Conservation (phyloP, 139 green algal species). For the Coccomyxa sp. region DNA sequence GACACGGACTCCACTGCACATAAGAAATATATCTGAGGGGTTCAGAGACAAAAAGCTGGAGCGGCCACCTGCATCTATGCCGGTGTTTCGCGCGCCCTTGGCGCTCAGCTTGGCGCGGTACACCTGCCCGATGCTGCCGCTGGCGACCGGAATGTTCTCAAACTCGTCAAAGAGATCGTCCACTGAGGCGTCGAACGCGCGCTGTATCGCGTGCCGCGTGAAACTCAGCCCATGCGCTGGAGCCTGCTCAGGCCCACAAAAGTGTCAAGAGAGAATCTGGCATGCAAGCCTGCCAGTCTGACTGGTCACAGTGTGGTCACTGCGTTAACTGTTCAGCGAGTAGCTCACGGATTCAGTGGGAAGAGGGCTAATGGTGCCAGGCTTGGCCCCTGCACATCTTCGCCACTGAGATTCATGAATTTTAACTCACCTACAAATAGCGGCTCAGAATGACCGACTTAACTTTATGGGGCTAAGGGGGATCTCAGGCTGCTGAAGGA, state of each 20-base stretch:
- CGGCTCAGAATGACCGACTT: too few relatives aligned
- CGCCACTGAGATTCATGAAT: too few relatives aligned
- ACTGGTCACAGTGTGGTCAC: neutral
- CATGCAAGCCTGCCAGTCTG: neutral
- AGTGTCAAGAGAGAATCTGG: neutral
- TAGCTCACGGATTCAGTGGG: too few relatives aligned
- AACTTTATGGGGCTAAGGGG: too few relatives aligned
- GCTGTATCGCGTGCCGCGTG: slow-evolving; percentile 25
- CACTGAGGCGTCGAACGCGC: slow-evolving; percentile 70
- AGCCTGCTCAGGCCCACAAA: slow-evolving; percentile 22
- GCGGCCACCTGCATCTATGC: slow-evolving; percentile 32
- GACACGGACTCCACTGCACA: too few relatives aligned
- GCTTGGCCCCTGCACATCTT: too few relatives aligned
- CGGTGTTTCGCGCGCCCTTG: slow-evolving; percentile 44
- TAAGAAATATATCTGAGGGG: too few relatives aligned
- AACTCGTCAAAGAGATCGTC: slow-evolving; percentile 84
- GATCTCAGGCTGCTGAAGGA: neutral
- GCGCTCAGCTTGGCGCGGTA: slow-evolving; percentile 67
- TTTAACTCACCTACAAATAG: too few relatives aligned
- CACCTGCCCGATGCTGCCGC: slow-evolving; percentile 89
- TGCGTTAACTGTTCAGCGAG: too few relatives aligned
- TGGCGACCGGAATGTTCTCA: slow-evolving; percentile 77
- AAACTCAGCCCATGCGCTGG: slow-evolving; percentile 45
- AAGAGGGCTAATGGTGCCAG: too few relatives aligned
- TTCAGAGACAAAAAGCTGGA: too few relatives aligned